phyloP scores from a whole-genome alignment of 2,329 filamentous ascomycete genomes.

The Aurifilum marmelostoma region DNA sequence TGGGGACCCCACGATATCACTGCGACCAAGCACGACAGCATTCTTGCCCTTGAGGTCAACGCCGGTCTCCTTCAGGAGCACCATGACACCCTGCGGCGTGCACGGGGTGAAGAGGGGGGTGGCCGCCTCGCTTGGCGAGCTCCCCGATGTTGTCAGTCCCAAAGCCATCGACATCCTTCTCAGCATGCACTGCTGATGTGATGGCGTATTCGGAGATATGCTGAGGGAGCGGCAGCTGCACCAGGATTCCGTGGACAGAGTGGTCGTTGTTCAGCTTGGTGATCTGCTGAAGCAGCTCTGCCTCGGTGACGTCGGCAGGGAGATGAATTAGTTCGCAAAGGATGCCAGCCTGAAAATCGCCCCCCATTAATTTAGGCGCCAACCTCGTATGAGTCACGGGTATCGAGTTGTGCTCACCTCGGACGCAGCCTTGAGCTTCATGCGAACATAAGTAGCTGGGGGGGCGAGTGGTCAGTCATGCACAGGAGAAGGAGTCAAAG shows the following conservation, averaged over 20 bases:
- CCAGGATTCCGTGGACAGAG: conserved; percentile 85
- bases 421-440: conserved; percentile 97
- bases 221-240: conserved; percentile 87
- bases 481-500: conserved; percentile 26
- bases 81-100: conserved; percentile 97
- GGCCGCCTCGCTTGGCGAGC: conserved; percentile 91
- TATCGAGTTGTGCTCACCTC: conserved; percentile 61
- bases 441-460: conserved; percentile 94
- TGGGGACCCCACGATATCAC: conserved; percentile 96
- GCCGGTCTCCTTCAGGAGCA: conserved; percentile 80
- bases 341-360: conserved; percentile 76
- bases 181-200: conserved; percentile 86
- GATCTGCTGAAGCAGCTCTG: conserved; percentile 84
- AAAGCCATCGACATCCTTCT: conserved; percentile 98
- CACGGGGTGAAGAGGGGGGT: conserved; percentile 89
- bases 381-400: background rate
- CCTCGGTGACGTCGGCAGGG: conserved; percentile 77
- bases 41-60: conserved; percentile 87
- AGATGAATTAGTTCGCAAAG: conserved; percentile 84
- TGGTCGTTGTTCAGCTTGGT: conserved; percentile 84
- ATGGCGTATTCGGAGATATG: conserved; percentile 89
- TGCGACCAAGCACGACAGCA: conserved; percentile 90
- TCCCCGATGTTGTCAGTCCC: conserved; percentile 94
- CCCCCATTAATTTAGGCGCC: conserved; percentile 30
- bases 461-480: conserved; percentile 38